phyloP scores from a whole-genome alignment of 2,329 filamentous ascomycete genomes.

The Colletotrichum sp. region DNA sequence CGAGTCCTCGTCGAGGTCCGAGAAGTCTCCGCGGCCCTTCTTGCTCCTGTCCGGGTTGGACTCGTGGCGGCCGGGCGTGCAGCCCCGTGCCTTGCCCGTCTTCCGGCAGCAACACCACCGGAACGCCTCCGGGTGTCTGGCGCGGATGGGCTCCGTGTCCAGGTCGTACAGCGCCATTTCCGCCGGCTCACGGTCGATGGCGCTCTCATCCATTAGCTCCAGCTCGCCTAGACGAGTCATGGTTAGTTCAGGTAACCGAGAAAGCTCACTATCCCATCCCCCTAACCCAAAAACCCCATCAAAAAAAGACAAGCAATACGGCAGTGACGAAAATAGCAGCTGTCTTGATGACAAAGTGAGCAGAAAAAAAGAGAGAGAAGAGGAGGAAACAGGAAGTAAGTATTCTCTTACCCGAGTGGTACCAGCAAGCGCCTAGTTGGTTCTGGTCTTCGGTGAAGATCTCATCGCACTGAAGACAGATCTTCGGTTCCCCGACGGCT shows the following conservation, averaged over 20 bases:
- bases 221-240: slow-evolving; percentile 16
- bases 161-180: slow-evolving; percentile 10
- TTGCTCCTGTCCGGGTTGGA: slow-evolving; percentile 19
- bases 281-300: neutral
- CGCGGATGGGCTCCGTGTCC: slow-evolving; percentile 19
- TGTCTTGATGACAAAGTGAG: neutral
- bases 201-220: slow-evolving; percentile 18
- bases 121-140: slow-evolving; percentile 17
- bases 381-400: neutral
- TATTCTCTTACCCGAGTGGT: slow-evolving; percentile 18
- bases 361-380: neutral
- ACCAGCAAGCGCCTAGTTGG: slow-evolving; percentile 12
- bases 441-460: slow-evolving; percentile 23
- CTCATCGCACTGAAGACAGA: slow-evolving; percentile 21
- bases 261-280: neutral
- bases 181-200: neutral
- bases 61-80: slow-evolving; percentile 16
- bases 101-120: slow-evolving; percentile 21
- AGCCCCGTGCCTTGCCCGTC: slow-evolving; percentile 8
- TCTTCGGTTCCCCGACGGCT: slow-evolving; percentile 11
- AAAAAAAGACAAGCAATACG: neutral
- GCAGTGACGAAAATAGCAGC: neutral
- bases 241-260: neutral
- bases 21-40: slow-evolving; percentile 19
- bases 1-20: slow-evolving; percentile 14